Conservation (phyloP, 768 basidiomycete genomes). For the Kondoa malvinella region DNA sequence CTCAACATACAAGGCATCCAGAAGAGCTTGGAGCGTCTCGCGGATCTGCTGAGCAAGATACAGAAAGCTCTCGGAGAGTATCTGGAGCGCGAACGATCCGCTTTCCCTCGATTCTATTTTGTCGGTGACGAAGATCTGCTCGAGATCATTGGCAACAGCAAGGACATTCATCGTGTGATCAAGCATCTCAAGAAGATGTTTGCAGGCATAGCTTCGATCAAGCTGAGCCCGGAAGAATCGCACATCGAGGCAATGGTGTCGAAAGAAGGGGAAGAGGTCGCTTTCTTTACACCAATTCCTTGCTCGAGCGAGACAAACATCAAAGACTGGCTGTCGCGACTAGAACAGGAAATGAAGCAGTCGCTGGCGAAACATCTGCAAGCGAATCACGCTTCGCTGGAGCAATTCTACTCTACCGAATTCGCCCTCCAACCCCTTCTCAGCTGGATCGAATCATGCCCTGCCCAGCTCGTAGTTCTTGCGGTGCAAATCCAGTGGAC, state of each 20-base stretch:
- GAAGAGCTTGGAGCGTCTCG: constrained; percentile 89
- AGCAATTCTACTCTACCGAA: constrained; percentile 54
- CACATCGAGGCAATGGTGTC: constrained; percentile 88
- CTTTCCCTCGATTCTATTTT: constrained; percentile 98
- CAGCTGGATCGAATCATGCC: constrained; percentile 81
- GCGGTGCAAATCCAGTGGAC: constrained; percentile 95
- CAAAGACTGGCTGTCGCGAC: constrained; percentile 89
- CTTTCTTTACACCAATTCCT: constrained; percentile 61
- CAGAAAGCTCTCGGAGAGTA: constrained; percentile 99
- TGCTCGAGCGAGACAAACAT: constrained; percentile 92
- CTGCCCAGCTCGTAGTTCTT: constrained; percentile 90
- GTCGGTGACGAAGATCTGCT: constrained; percentile 96
- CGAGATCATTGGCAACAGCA: constrained; percentile 99
- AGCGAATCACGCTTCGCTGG: constrained; percentile 62
- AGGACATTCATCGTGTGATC: constrained; percentile 93
- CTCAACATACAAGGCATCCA: constrained; percentile 91
- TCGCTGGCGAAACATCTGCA: constrained; percentile 69
- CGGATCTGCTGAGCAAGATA: constrained; percentile 90
- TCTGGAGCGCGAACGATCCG: constrained; percentile 86
- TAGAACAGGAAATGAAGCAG: constrained; percentile 81
- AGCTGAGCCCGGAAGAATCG: constrained; percentile 68
- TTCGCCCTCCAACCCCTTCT: constrained; percentile 56
- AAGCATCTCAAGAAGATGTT: constrained; percentile 99
- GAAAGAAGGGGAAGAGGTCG: constrained; percentile 83
- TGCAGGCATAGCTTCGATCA: constrained; percentile 80